phyloP scores from a whole-genome alignment of 148 eudicot species.

The Rhododendron williamsianum region DNA sequence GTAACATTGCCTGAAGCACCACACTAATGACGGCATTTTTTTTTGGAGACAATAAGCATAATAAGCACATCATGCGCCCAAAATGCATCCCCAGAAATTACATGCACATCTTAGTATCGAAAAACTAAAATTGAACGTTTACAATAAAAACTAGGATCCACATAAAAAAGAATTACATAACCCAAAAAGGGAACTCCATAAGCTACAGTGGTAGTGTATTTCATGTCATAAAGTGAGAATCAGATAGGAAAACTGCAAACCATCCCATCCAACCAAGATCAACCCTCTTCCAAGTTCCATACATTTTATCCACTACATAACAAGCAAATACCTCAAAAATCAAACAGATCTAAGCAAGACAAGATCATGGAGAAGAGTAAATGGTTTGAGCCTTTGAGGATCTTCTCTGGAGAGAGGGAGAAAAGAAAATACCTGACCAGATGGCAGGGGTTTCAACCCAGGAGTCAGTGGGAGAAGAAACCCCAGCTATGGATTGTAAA shows the following conservation, averaged over 20 bases:
- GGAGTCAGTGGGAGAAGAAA: background rate
- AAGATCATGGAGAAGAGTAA: background rate
- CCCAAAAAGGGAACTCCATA: background rate
- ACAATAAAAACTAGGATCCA: background rate
- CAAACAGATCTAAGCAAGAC: background rate
- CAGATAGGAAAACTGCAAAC: background rate
- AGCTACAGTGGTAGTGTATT: background rate
- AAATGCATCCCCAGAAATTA: background rate
- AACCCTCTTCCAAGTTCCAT: background rate
- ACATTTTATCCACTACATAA: background rate
- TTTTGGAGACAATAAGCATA: background rate
- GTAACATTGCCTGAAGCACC: background rate
- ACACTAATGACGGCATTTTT: background rate
- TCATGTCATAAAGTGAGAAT: background rate
- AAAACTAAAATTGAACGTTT: background rate
- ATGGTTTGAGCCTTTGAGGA: background rate
- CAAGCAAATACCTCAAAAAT: background rate
- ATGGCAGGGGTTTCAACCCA: background rate
- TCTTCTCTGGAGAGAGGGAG: background rate
- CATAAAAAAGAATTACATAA: background rate
- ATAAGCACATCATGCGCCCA: background rate
- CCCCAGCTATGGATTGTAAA: background rate
- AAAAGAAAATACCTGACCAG: background rate
- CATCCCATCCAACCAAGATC: background rate
- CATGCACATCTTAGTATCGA: background rate